A percentile compares a stretch with the other conserved stretches of the same genome.
These are phyloP conservation scores for Vachellia collinsii DNA, from an alignment of 306 rosid species.

Conservation along the genomic window DNA sequence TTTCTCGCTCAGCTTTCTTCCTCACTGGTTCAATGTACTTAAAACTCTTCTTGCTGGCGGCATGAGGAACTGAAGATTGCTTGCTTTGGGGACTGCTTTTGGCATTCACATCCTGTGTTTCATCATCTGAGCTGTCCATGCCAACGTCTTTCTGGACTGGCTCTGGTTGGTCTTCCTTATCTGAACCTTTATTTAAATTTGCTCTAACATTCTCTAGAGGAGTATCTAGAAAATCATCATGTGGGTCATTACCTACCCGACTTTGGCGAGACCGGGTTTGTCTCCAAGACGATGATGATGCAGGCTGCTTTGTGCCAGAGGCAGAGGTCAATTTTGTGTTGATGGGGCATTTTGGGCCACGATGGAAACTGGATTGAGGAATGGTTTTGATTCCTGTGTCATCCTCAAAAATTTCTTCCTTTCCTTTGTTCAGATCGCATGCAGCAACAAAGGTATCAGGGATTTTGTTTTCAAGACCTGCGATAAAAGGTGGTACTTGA, in stretches of 20 bases:
- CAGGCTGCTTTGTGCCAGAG: constrained; percentile 66
- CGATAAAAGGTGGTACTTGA: constrained; percentile 32
- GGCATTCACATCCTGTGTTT: constrained; percentile 75
- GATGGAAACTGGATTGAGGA: constrained; percentile 42
- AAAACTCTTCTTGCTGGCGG: constrained; percentile 51
- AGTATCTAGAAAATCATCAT: constrained; percentile 94
- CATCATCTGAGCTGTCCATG: constrained; percentile 67
- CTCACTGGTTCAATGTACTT: constrained; percentile 90
- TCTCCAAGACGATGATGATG: constrained; percentile 75
- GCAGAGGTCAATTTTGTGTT: constrained; percentile 46
- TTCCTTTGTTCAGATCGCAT: constrained; percentile 39
- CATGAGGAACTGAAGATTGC: constrained; percentile 49
- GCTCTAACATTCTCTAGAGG: constrained; percentile 78
- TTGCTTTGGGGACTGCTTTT: constrained; percentile 50
- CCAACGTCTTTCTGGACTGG: constrained; percentile 44
- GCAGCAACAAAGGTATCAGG: constrained; percentile 44
- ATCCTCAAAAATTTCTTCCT: constrained; percentile 49
- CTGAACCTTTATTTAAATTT: constrained; percentile 56
- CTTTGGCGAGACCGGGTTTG: constrained; percentile 75
- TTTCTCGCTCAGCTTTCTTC: constrained; percentile 90
- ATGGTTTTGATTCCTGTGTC: constrained; percentile 39
- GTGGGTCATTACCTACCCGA: constrained; percentile 74
- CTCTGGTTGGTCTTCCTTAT: constrained; percentile 40
- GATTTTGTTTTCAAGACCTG: constrained; percentile 51
- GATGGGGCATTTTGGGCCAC: constrained; percentile 47